A percentile compares a stretch with the other conserved stretches of the same genome.
Conservation (phyloP, 2,329 filamentous ascomycete species). For the Colletotrichum lentis region DNA sequence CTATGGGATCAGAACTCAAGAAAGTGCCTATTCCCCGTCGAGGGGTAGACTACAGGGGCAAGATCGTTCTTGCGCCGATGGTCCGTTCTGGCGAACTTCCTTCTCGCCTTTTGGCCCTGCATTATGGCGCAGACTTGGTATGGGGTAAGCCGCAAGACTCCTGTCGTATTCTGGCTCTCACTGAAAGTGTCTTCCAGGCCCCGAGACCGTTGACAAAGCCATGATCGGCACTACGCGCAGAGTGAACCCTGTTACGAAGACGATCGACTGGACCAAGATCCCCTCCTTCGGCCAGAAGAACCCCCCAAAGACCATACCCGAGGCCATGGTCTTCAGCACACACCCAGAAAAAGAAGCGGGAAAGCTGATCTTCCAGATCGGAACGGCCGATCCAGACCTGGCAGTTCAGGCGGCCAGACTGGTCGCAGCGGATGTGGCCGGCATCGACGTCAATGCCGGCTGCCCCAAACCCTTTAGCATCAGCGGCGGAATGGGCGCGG, state of each 20-base stretch:
- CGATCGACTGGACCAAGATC: slow-evolving; percentile 83
- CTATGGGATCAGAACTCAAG: slow-evolving; percentile 68
- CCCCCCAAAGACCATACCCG: slow-evolving; percentile 59
- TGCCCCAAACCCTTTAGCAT: slow-evolving; percentile 98
- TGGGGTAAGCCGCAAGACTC: slow-evolving; percentile 71
- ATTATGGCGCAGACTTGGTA: slow-evolving; percentile 95
- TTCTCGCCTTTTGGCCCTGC: slow-evolving; percentile 84
- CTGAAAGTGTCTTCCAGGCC: slow-evolving; percentile 61
- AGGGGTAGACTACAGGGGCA: slow-evolving; percentile 93
- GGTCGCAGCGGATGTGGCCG: slow-evolving; percentile 85
- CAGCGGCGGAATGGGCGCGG: slow-evolving; percentile 92
- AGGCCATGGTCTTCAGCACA: slow-evolving; percentile 83
- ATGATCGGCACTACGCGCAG: slow-evolving; percentile 86
- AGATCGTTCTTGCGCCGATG: slow-evolving; percentile 96
- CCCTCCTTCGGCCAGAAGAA: slow-evolving; percentile 75
- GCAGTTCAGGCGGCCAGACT: slow-evolving; percentile 86
- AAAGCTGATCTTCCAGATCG: slow-evolving; percentile 88
- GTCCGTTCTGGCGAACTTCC: slow-evolving; percentile 96
- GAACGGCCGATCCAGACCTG: slow-evolving; percentile 81
- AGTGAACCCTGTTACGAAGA: slow-evolving; percentile 77
- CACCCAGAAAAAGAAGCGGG: slow-evolving; percentile 79
- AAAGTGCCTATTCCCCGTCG: slow-evolving; percentile 84
- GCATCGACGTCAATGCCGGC: slow-evolving; percentile 97
- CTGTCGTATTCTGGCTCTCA: not conserved
- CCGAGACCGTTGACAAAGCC: slow-evolving; percentile 91